Conservation (phyloP, 495 filamentous ascomycete genomes). For the Penicillium desertorum region DNA sequence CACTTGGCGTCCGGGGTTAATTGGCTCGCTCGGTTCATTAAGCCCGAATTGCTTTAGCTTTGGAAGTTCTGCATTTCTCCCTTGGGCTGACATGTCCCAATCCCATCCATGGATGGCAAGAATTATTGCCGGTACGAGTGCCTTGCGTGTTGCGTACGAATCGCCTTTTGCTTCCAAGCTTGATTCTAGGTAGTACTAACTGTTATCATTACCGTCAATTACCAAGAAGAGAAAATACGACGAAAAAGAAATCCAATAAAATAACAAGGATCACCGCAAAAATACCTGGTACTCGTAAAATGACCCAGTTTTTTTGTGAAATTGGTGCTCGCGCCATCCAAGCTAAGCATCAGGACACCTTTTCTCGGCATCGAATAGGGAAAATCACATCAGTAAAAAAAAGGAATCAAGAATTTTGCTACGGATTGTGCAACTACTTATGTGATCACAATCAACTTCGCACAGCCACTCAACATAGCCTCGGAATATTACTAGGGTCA, state of each 20-base stretch:
- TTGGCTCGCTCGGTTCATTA: constrained; percentile 18
- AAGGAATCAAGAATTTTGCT: background rate
- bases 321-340: constrained; percentile 3
- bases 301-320: background rate
- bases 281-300: background rate
- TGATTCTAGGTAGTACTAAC: background rate
- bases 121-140: constrained; percentile 1
- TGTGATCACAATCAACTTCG: background rate
- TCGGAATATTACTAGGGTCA: constrained; percentile 8
- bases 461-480: constrained; percentile 7
- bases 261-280: background rate
- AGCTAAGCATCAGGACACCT: constrained; percentile 4
- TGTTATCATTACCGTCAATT: background rate
- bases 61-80: background rate
- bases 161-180: background rate
- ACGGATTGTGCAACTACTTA: background rate
- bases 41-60: constrained; percentile 10
- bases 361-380: background rate
- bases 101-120: background rate
- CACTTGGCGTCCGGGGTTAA: constrained; percentile 23
- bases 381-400: background rate
- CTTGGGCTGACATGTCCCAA: background rate
- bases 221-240: background rate
- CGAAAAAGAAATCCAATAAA: background rate
- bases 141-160: constrained; percentile 18